phyloP scores from a whole-genome alignment of 768 basidiomycete species.

The Suillus subluteus region DNA sequence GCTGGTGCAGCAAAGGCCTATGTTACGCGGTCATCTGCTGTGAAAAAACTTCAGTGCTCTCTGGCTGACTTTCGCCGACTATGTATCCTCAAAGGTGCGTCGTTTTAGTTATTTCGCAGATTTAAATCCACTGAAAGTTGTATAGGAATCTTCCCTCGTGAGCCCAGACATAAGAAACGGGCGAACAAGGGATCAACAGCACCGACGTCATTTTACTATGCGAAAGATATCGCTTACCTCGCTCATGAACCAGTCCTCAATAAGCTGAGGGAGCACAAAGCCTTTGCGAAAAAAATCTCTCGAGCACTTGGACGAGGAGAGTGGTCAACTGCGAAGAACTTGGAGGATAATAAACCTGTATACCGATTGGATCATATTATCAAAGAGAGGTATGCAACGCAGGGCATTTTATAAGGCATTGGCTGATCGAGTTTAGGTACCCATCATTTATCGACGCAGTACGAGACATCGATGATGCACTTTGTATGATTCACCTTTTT shows the following conservation, averaged over 20 bases:
- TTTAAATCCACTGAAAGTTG: slow-evolving; percentile 17
- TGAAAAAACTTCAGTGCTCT: slow-evolving; percentile 96
- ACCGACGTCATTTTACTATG: slow-evolving; percentile 96
- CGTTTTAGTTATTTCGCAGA: slow-evolving; percentile 23
- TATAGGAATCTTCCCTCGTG: slow-evolving; percentile 94
- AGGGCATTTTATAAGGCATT: neutral
- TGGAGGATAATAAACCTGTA: slow-evolving; percentile 91
- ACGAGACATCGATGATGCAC: slow-evolving; percentile 94
- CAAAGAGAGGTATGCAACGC: slow-evolving; percentile 80
- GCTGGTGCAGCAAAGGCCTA: slow-evolving; percentile 92
- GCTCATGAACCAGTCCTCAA: slow-evolving; percentile 94
- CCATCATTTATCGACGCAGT: slow-evolving; percentile 96
- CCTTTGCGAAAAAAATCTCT: slow-evolving; percentile 95
- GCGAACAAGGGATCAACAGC: slow-evolving; percentile 98
- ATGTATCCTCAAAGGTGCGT: slow-evolving; percentile 94
- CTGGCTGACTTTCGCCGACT: slow-evolving; percentile 94
- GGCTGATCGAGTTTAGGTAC: slow-evolving; percentile 60
- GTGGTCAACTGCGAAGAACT: slow-evolving; percentile 91
- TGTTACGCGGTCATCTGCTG: slow-evolving; percentile 85
- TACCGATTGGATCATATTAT: slow-evolving; percentile 95
- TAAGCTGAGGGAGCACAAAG: slow-evolving; percentile 95
- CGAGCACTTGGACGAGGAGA: slow-evolving; percentile 92
- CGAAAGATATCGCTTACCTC: slow-evolving; percentile 97
- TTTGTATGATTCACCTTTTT: slow-evolving; percentile 94
- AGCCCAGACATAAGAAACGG: slow-evolving; percentile 87